Conservation (phyloP, 1,284 basidiomycete species). For the Quambalaria eucalypti region DNA sequence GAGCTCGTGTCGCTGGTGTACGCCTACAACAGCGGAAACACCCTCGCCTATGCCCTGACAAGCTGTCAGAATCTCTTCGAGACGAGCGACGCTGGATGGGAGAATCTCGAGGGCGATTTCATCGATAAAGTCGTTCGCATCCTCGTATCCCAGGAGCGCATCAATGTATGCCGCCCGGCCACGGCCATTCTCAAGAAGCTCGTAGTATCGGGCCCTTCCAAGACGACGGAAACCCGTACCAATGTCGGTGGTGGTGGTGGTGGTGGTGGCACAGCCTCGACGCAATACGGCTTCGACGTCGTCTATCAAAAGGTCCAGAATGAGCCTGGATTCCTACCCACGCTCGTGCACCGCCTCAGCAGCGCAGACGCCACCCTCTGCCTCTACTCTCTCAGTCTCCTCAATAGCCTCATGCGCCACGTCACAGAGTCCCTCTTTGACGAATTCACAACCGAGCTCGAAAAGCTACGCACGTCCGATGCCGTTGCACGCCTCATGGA, state of each 20-base stretch:
- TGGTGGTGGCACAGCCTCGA: slow-evolving; percentile 4
- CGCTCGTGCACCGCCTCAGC: slow-evolving; percentile 36
- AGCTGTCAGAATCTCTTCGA: slow-evolving; percentile 66
- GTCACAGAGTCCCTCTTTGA: slow-evolving; percentile 68
- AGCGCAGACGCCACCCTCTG: slow-evolving; percentile 43
- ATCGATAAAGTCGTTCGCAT: slow-evolving; percentile 67
- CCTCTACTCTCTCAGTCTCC: slow-evolving; percentile 50
- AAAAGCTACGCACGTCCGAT: slow-evolving; percentile 68
- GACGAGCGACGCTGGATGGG: slow-evolving; percentile 54
- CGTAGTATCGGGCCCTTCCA: slow-evolving; percentile 50
- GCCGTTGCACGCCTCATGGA: slow-evolving; percentile 60
- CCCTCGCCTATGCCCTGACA: slow-evolving; percentile 72
- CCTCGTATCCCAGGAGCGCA: slow-evolving; percentile 50
- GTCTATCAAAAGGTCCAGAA: slow-evolving; percentile 33
- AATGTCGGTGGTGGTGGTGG: background rate
- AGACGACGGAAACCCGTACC: slow-evolving; percentile 19
- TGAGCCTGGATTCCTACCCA: slow-evolving; percentile 35
- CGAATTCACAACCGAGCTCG: slow-evolving; percentile 66
- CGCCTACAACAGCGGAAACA: slow-evolving; percentile 62
- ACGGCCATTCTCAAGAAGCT: slow-evolving; percentile 84
- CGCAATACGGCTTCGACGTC: slow-evolving; percentile 36
- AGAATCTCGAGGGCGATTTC: slow-evolving; percentile 61
- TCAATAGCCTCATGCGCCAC: slow-evolving; percentile 74
- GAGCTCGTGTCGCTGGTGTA: slow-evolving; percentile 29
- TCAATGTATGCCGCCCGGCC: slow-evolving; percentile 91